These are phyloP conservation scores for Dactylellina leptospora DNA, from an alignment of 2,329 filamentous ascomycete genomes.

Conservation along the genomic window DNA sequence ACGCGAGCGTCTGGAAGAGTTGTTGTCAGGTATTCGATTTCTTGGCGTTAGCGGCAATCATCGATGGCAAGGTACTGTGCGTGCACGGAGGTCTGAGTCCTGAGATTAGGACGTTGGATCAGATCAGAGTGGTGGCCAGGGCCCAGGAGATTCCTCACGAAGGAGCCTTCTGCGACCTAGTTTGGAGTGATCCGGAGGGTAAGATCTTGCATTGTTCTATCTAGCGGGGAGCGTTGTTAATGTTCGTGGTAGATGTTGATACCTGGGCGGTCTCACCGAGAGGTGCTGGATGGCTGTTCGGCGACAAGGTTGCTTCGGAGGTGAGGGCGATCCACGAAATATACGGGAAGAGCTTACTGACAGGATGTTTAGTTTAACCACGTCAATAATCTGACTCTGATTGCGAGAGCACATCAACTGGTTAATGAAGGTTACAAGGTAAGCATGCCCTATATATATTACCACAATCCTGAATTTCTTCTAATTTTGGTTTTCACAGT, in stretches of 20 bases:
- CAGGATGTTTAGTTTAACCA: slow-evolving; percentile 70
- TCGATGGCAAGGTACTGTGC: slow-evolving; percentile 77
- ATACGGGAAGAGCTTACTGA: neutral
- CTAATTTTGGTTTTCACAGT: slow-evolving; percentile 64
- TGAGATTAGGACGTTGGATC: slow-evolving; percentile 77
- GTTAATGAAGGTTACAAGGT: slow-evolving; percentile 80
- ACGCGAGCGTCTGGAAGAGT: slow-evolving; percentile 80
- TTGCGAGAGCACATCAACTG: slow-evolving; percentile 77
- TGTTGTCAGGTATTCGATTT: slow-evolving; percentile 83
- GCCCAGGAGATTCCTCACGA: slow-evolving; percentile 81
- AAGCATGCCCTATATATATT: slow-evolving; percentile 49
- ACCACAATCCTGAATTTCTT: neutral
- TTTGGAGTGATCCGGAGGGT: slow-evolving; percentile 77
- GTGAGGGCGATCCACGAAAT: slow-evolving; percentile 43
- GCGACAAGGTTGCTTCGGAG: slow-evolving; percentile 75
- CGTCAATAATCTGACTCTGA: slow-evolving; percentile 75
- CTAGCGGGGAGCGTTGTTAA: neutral
- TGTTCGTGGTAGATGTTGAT: slow-evolving; percentile 65
- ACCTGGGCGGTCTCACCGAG: slow-evolving; percentile 75
- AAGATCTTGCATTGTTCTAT: slow-evolving; percentile 9
- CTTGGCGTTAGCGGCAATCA: slow-evolving; percentile 75
- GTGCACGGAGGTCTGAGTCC: slow-evolving; percentile 77
- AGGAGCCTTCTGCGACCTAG: slow-evolving; percentile 78
- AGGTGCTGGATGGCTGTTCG: slow-evolving; percentile 68
- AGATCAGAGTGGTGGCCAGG: slow-evolving; percentile 76